Evolutionary conservation across 2,329 filamentous ascomycete genomes (phyloP).

Genomic region (Emergomyces orientalis): DNA sequence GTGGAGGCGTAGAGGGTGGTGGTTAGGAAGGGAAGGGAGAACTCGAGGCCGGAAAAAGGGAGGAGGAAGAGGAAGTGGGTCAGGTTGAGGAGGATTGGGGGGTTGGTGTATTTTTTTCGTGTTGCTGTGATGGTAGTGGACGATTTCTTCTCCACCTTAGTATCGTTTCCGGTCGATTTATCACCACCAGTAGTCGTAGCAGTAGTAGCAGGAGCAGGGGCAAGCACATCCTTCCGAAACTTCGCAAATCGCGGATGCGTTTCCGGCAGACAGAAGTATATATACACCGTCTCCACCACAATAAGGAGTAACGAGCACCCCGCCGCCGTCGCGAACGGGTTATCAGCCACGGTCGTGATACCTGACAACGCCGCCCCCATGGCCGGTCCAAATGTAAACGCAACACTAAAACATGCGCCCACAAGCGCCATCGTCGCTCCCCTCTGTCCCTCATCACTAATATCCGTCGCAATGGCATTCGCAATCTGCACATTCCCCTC

Average conservation of each 20-base stretch:
- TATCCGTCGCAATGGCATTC: slow-evolving; percentile 91
- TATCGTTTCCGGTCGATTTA: slow-evolving; percentile 11
- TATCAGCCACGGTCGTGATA: slow-evolving; percentile 67
- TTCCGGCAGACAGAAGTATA: slow-evolving; percentile 78
- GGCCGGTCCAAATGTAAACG: slow-evolving; percentile 92
- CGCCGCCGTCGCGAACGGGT: slow-evolving; percentile 89
- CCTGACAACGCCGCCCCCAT: slow-evolving; percentile 78
- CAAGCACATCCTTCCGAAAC: slow-evolving; percentile 16
- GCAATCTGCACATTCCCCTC: slow-evolving; percentile 96
- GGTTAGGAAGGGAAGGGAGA: slow-evolving; percentile 93
- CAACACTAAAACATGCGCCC: slow-evolving; percentile 91
- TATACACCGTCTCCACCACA: slow-evolving; percentile 74
- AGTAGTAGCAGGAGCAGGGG: slow-evolving; percentile 11
- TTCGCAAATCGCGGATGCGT: slow-evolving; percentile 57
- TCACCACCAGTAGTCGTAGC: not conserved
- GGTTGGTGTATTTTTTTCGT: slow-evolving; percentile 59
- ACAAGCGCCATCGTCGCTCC: slow-evolving; percentile 94
- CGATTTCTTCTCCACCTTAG: slow-evolving; percentile 20
- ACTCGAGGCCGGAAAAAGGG: slow-evolving; percentile 97
- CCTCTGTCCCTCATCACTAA: slow-evolving; percentile 74
- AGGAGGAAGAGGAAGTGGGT: slow-evolving; percentile 87
- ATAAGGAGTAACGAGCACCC: slow-evolving; percentile 79
- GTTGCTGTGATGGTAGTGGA: slow-evolving; percentile 20
- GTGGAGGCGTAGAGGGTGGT: slow-evolving; percentile 83
- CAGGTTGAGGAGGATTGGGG: slow-evolving; percentile 69